Evolutionary conservation across 202 grass and related monocot species (phyloP).

Genomic region (Bolboschoenoplectus hybrid): DNA sequence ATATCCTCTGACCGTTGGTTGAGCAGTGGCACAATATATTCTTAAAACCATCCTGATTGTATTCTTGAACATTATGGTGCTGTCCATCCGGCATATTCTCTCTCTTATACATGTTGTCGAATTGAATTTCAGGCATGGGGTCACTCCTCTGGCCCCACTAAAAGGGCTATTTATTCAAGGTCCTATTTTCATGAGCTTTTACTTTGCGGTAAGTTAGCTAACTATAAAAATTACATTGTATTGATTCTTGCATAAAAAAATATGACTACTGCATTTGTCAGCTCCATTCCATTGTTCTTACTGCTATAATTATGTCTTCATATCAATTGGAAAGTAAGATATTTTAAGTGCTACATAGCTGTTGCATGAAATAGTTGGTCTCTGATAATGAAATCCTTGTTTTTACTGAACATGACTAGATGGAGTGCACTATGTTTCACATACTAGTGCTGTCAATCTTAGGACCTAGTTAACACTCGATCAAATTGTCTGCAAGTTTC

Average conservation of each 20-base stretch:
- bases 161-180: conserved; percentile 80
- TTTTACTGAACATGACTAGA: background rate
- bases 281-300: background rate
- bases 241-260: conserved; percentile 27
- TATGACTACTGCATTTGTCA: background rate
- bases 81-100: background rate
- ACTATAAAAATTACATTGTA: conserved; percentile 9
- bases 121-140: conserved; percentile 53
- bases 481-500: conserved; percentile 13
- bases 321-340: conserved; percentile 11
- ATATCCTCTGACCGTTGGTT: background rate
- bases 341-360: conserved; percentile 5
- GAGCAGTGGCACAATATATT: background rate
- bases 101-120: conserved; percentile 21
- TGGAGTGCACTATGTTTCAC: conserved; percentile 14
- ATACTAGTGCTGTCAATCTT: conserved; percentile 7
- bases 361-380: background rate
- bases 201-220: conserved; percentile 76
- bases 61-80: background rate
- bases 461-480: conserved; percentile 8
- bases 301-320: background rate
- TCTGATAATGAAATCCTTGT: background rate
- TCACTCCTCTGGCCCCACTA: conserved; percentile 72
- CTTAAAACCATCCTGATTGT: conserved; percentile 27
- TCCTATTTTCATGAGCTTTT: conserved; percentile 90